These are phyloP conservation scores for Solanum gandarillasii DNA, from an alignment of 257 asterid species.

Conservation along the genomic window DNA sequence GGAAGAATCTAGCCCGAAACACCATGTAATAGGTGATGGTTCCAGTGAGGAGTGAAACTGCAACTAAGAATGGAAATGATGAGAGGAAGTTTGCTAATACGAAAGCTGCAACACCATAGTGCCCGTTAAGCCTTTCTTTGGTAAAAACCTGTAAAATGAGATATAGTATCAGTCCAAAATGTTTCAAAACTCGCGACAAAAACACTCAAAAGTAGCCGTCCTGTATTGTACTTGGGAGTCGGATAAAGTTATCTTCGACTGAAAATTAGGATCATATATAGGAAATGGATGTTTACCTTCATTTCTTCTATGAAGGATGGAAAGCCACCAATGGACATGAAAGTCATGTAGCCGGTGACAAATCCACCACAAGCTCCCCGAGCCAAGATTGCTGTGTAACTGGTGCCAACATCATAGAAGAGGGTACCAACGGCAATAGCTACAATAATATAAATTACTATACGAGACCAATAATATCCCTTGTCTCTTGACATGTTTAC, in stretches of 20 bases:
- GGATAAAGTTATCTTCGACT: not conserved
- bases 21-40: slow-evolving; percentile 76
- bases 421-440: slow-evolving; percentile 73
- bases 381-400: slow-evolving; percentile 78
- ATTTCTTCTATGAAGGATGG: slow-evolving; percentile 92
- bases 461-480: slow-evolving; percentile 86
- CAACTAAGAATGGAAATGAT: slow-evolving; percentile 68
- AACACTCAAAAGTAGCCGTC: not conserved
- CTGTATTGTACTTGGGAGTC: not conserved
- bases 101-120: slow-evolving; percentile 75
- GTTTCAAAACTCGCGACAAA: not conserved
- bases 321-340: slow-evolving; percentile 96
- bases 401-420: slow-evolving; percentile 82
- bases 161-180: not conserved
- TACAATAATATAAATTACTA: slow-evolving; percentile 58
- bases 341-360: slow-evolving; percentile 83
- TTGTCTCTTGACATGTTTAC: slow-evolving; percentile 70
- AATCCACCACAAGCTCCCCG: slow-evolving; percentile 95
- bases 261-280: not conserved
- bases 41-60: slow-evolving; percentile 50
- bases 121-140: slow-evolving; percentile 77
- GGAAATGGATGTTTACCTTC: slow-evolving; percentile 34
- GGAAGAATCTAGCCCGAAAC: slow-evolving; percentile 45
- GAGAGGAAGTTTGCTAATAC: slow-evolving; percentile 75
- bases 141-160: slow-evolving; percentile 44